Evolutionary conservation across 1,284 basidiomycete genomes (phyloP), one percentile per base, ranked within the genome.

Genomic region (Pseudozyma thailandica): DNA sequence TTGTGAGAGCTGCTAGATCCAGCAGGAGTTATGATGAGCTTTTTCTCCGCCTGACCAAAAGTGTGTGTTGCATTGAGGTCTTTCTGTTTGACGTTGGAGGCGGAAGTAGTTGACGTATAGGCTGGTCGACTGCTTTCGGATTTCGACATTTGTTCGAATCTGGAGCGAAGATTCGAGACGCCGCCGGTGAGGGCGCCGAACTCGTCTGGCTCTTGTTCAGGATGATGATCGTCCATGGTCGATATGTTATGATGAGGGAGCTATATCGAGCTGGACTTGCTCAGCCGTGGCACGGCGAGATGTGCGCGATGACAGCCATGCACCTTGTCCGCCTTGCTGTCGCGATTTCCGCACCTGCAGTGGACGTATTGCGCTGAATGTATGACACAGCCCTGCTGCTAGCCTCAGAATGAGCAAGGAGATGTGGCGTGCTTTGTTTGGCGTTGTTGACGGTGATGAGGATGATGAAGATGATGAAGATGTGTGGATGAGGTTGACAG

Each of bases 131-230:
- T 62, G 51, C 46, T 45, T 35, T 72, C 64, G 35, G 70, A 69
- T 18, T 72, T 59, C 44, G 70, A 72, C 33, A 72, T 54, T 50
- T 72, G 70, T 44, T 72, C 70, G 50, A 72, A 72, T n/a, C 70
- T 48, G 2, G 70, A 72, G 6, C 70, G 51, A 6, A 72, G 60
- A 23, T 68, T 52, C 21, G 70, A 72, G 48, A 72, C 64, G 20
- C 56, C 70, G 45, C 59, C 64, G 0, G 70, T 44, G 2, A 72
- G 57, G 27, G 64, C 60, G 28, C 70, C 70, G 25, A 69, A 72
- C 48, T 72, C 70, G 43, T 72, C 70, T 3, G 70, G 60, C 46
- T 66, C 58, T 38, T 62, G 63, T 1, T 38, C 43, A n/a, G 46
- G 25, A 27, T 28, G 45, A 20, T 64, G 57, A 27, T 66, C 62